Base-by-base conservation (phyloP, 192 early-diverging fungal genomes). In the Funneliformis mosseae region DNA sequence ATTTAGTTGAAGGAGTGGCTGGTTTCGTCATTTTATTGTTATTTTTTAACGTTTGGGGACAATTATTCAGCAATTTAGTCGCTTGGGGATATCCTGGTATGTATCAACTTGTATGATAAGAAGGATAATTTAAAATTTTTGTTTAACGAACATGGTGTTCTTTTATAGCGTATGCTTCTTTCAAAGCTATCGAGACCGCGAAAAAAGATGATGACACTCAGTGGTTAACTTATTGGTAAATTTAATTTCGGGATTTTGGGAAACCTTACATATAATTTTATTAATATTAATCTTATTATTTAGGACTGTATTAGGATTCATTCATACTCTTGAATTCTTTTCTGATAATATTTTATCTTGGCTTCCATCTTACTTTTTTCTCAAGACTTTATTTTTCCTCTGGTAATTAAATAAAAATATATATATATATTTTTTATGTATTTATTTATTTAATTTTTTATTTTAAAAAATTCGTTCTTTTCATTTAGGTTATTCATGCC, bases 331-430 rank as follows among this genome's bases (percentile, higher is more conserved):
- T 74, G 96, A 98, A 90, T 97, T 94, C 87, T 97, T 98, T 80
- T 88, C 92, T 33, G 95, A 97, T 71, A 64, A 92, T 67, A 64
- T 99, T 10, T 85, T 97, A 42, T 94, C 95, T 90, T 99, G 97
- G 96, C 83, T 96, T 81, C 96, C 96, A 70, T 96, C 98, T 87
- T 99, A 97, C 89, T 97, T 95, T 85, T 84, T 92, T 59, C 88
- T 97, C 86, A 99, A 99, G 90, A 91, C 95, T 21, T 83, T 90
- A 12, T 89, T 98, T 78, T 86, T 98, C 78, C 82, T 97, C 66
- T 99, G 94, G 92, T 89, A 97, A 46, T 88, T 75, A 92, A 92
- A 83, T n/a, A n/a, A n/a, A n/a, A n/a, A n/a, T n/a, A n/a, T n/a
- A n/a, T n/a, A n/a, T n/a, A n/a, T n/a, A n/a, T n/a, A 83, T 85